Conservation (phyloP, 225 moss, liverwort and hornwort species). For the Pseudisothecium myosuroides region DNA sequence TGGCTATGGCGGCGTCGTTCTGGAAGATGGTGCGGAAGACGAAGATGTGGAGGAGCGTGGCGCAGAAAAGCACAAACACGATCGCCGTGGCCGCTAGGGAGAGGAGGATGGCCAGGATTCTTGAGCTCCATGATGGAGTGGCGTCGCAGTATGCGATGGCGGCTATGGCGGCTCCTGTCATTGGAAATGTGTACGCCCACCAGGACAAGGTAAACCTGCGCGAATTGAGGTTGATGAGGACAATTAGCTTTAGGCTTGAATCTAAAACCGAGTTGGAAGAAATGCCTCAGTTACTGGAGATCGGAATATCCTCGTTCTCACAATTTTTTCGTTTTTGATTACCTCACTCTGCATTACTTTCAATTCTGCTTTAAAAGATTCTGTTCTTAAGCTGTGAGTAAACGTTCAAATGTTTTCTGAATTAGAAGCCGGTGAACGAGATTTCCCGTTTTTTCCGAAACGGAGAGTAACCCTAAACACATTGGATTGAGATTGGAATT, state of each 20-base stretch:
- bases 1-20: conserved; percentile 52
- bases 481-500: background rate
- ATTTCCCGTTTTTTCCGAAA: background rate
- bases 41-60: conserved; percentile 34
- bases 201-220: conserved; percentile 39
- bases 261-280: background rate
- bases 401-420: background rate
- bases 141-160: conserved; percentile 8
- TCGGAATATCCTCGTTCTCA: background rate
- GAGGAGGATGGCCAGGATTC: conserved; percentile 15
- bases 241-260: background rate
- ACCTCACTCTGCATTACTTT: background rate
- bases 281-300: background rate
- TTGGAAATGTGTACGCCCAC: conserved; percentile 62
- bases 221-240: background rate
- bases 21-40: conserved; percentile 36
- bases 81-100: conserved; percentile 1
- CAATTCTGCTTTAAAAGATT: background rate
- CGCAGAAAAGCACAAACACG: conserved; percentile 14
- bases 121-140: conserved; percentile 10
- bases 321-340: background rate
- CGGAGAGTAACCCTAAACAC: background rate
- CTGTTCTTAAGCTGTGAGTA: background rate
- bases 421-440: background rate
- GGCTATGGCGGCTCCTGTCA: conserved; percentile 44